Percentiles rank a stretch among this genome's conserved stretches.
phyloP scores from a whole-genome alignment of 192 early-diverging fungal species.

The Gryganskiella cystojenkinii region DNA sequence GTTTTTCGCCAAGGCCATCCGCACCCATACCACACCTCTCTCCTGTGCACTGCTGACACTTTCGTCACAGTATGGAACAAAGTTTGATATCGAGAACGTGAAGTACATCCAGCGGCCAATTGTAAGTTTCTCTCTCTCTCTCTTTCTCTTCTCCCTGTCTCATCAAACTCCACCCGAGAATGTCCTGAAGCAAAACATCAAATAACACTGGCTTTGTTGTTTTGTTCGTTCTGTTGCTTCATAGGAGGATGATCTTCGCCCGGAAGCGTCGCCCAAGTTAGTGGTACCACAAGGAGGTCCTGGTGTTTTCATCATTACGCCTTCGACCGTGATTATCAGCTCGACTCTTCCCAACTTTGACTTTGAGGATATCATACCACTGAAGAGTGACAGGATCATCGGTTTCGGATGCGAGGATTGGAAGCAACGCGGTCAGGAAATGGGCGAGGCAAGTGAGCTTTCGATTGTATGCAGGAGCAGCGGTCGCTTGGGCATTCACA shows the following conservation, averaged over 20 bases:
- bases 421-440: conserved; percentile 35
- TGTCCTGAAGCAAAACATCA: no score
- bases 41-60: conserved; percentile 35
- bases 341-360: conserved; percentile 20
- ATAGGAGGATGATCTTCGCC: conserved; percentile 44
- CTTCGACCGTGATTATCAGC: conserved; percentile 32
- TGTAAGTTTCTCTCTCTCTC: no score
- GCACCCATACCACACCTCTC: conserved; percentile 8
- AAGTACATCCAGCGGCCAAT: conserved; percentile 41
- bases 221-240: not conserved
- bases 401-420: conserved; percentile 47
- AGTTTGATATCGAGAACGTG: conserved; percentile 29
- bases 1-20: conserved; percentile 22
- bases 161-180: no score
- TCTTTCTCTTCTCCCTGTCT: no score
- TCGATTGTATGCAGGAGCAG: conserved; percentile 34
- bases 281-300: conserved; percentile 46
- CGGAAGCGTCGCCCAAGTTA: conserved; percentile 34
- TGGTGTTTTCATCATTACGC: conserved; percentile 40
- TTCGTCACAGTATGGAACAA: conserved; percentile 20
- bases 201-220: not conserved
- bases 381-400: conserved; percentile 40
- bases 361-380: conserved; percentile 42
- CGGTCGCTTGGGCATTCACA: conserved; percentile 43
- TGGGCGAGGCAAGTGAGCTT: conserved; percentile 21